These are phyloP conservation scores for Umbelopsis ramanniana DNA, from an alignment of 192 early-diverging fungal genomes.

Conservation along the genomic window DNA sequence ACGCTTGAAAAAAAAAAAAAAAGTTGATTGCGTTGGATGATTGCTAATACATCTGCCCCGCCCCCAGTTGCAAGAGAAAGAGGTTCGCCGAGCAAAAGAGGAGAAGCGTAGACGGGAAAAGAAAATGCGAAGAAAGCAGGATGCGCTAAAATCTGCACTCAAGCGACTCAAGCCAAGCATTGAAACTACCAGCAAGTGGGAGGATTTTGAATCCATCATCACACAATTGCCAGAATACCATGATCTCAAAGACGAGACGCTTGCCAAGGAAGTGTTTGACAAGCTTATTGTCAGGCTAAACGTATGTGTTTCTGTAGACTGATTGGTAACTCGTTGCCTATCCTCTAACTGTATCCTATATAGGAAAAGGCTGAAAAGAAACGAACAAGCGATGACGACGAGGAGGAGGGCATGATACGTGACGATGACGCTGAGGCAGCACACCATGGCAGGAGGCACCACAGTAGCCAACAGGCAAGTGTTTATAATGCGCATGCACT, in stretches of 20 bases:
- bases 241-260: constrained; percentile 67
- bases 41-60: constrained; percentile 55
- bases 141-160: constrained; percentile 76
- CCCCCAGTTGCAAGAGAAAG: constrained; percentile 52
- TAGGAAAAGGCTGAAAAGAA: constrained; percentile 57
- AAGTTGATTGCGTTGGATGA: too few relatives aligned
- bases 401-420: constrained; percentile 65
- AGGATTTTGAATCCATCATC: constrained; percentile 53
- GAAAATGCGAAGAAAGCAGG: constrained; percentile 71
- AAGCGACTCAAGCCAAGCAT: constrained; percentile 69
- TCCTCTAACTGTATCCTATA: constrained; percentile 16
- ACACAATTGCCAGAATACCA: constrained; percentile 63
- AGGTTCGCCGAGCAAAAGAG: constrained; percentile 63
- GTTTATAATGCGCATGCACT: not conserved
- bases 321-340: not conserved
- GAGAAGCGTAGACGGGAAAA: constrained; percentile 73
- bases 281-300: constrained; percentile 66
- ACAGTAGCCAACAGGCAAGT: constrained; percentile 23
- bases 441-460: constrained; percentile 33
- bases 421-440: constrained; percentile 49
- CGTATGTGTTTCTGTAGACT: constrained; percentile 58
- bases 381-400: constrained; percentile 56
- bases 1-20: not conserved
- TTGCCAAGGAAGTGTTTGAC: constrained; percentile 75
- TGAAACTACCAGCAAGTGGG: constrained; percentile 68